Evolutionary conservation across 306 rosid genomes (phyloP).

Genomic region (Oxytropis ochrocephala): DNA sequence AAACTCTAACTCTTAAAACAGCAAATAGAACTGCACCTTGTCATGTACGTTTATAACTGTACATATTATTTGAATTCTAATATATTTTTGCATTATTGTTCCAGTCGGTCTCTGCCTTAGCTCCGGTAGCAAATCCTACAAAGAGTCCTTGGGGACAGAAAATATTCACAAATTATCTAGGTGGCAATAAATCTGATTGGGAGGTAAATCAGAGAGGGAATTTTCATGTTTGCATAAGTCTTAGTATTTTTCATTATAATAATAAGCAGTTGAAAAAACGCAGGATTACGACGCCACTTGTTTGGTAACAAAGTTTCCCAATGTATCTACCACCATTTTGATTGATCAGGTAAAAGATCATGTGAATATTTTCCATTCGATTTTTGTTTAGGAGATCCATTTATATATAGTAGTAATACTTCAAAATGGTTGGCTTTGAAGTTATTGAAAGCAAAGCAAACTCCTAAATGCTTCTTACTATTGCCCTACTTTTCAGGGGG

Average conservation of each 20-base stretch:
- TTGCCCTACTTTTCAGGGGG: constrained; percentile 52
- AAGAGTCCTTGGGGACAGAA: constrained; percentile 92
- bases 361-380: background rate
- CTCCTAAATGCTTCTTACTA: background rate
- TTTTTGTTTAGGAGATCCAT: background rate
- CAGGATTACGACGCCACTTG: constrained; percentile 89
- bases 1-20: background rate
- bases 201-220: constrained; percentile 48
- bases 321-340: constrained; percentile 62
- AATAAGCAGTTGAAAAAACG: constrained; percentile 25
- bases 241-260: background rate
- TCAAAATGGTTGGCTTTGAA: background rate
- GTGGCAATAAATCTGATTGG: constrained; percentile 71
- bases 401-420: background rate
- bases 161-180: constrained; percentile 87
- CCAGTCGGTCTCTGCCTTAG: constrained; percentile 86
- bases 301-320: constrained; percentile 45
- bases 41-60: background rate
- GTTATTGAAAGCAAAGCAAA: background rate
- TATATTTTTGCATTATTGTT: constrained; percentile 14
- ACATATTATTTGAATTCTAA: constrained; percentile 5
- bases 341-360: constrained; percentile 73
- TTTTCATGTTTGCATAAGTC: background rate
- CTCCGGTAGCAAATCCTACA: constrained; percentile 77
- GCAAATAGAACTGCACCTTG: background rate